These are phyloP conservation scores for Phylloporus arenicola DNA, from an alignment of 768 basidiomycete species.

Conservation along the genomic window DNA sequence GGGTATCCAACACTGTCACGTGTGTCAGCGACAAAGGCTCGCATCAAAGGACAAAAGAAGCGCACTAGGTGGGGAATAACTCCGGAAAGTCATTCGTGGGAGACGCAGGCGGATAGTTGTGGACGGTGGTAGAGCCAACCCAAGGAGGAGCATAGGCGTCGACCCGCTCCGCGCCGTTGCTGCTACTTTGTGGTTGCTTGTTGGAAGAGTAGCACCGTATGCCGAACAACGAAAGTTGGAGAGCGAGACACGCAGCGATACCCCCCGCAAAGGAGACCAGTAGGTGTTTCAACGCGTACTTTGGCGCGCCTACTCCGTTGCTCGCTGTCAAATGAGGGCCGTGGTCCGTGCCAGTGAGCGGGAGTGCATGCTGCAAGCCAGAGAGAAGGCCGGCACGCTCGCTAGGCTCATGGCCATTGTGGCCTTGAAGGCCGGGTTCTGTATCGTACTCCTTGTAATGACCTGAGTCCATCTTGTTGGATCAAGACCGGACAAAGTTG, in stretches of 20 bases:
- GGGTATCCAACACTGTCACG: conserved; percentile 56
- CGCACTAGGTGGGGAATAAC: conserved; percentile 60
- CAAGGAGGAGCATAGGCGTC: conserved; percentile 53
- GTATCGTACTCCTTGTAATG: conserved; percentile 26
- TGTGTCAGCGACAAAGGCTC: not conserved
- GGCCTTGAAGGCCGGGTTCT: conserved; percentile 37
- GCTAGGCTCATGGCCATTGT: not conserved
- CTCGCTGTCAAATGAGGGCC: conserved; percentile 1
- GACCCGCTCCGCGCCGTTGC: conserved; percentile 7
- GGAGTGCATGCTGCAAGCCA: conserved; percentile 9
- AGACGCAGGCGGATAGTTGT: conserved; percentile 65
- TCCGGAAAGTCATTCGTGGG: conserved; percentile 72
- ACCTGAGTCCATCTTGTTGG: not conserved
- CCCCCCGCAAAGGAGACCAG: conserved; percentile 51
- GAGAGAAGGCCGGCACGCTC: conserved; percentile 39
- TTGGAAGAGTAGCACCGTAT: conserved; percentile 27
- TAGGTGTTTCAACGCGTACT: conserved; percentile 32
- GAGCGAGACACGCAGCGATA: conserved; percentile 42
- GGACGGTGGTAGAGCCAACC: conserved; percentile 65
- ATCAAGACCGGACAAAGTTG: not conserved
- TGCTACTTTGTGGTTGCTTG: not conserved
- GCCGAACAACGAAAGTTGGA: conserved; percentile 41
- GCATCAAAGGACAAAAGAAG: too few species aligned
- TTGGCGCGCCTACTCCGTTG: conserved; percentile 14
- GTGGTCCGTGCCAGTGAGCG: conserved; percentile 8